Evolutionary conservation across 2,329 filamentous ascomycete genomes (phyloP).

Genomic region (Penicillium hesseltinei): DNA sequence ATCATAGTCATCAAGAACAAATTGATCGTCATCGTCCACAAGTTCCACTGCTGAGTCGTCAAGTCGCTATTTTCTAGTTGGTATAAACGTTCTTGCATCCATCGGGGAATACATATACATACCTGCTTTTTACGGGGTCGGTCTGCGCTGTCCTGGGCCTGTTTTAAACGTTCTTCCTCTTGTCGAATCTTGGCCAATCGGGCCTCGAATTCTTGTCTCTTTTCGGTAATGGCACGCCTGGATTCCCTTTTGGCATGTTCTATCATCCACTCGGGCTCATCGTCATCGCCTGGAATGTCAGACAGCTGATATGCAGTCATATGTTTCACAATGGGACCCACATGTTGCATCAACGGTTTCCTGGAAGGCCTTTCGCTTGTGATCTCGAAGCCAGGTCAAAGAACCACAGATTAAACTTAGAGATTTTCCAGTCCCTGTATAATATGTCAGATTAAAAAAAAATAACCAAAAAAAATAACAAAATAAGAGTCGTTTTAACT

Average conservation of each 20-base stretch:
- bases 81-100: background rate
- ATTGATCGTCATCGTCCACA: constrained; percentile 62
- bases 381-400: constrained; percentile 83
- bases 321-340: constrained; percentile 24
- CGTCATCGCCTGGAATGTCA: constrained; percentile 52
- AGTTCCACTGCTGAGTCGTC: constrained; percentile 17
- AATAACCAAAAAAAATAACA: background rate
- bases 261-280: constrained; percentile 81
- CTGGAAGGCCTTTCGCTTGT: constrained; percentile 65
- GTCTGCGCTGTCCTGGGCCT: constrained; percentile 51
- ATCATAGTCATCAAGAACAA: constrained; percentile 72
- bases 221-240: constrained; percentile 62
- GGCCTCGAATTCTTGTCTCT: constrained; percentile 71
- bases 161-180: constrained; percentile 60
- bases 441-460: constrained; percentile 14
- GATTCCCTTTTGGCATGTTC: constrained; percentile 71
- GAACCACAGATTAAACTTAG: constrained; percentile 86
- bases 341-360: constrained; percentile 49
- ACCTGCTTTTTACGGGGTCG: constrained; percentile 48
- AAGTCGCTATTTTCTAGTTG: constrained; percentile 29
- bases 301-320: background rate
- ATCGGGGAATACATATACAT: constrained; percentile 10
- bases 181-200: constrained; percentile 62
- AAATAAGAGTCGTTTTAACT: background rate
- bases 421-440: constrained; percentile 68